A percentile compares a stretch with the other conserved stretches of the same genome.
Conservation (phyloP, 139 green algal species). For the Coelastrella sp. region DNA sequence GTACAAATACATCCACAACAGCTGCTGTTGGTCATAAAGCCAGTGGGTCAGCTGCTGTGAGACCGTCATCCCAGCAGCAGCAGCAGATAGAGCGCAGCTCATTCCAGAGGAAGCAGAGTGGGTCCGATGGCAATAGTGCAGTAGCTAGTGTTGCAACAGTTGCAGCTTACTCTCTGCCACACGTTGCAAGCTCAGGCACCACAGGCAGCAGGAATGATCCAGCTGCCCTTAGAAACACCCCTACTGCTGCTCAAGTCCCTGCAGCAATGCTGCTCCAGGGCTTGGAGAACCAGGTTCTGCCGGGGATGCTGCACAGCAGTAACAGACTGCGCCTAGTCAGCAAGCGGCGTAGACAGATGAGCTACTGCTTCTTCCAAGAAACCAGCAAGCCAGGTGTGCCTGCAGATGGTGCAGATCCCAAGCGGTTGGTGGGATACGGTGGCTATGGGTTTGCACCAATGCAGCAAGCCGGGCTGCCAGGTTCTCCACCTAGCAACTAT, state of each 20-base stretch:
- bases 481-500: neutral
- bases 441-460: neutral
- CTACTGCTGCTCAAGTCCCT: neutral
- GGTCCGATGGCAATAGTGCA: neutral
- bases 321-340: slow-evolving; percentile 35
- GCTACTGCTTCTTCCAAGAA: slow-evolving; percentile 43
- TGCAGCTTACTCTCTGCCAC: too few species aligned
- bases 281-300: slow-evolving; percentile 27
- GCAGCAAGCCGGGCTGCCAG: neutral
- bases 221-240: neutral
- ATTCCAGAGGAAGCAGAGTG: too few species aligned
- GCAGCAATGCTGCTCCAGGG: slow-evolving; percentile 21
- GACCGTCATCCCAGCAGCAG: neutral
- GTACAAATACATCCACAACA: too few species aligned
- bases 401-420: slow-evolving; percentile 4
- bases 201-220: neutral
- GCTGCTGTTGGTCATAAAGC: too few species aligned
- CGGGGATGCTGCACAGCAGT: slow-evolving; percentile 44
- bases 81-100: neutral
- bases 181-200: slow-evolving; percentile 7
- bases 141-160: neutral
- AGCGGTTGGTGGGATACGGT: neutral
- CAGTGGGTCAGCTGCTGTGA: neutral
- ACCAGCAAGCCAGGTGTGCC: slow-evolving; percentile 1
- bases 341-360: slow-evolving; percentile 40